Evolutionary conservation across 208 protist species (phyloP).

Genomic region (Leishmania aethiopica): DNA sequence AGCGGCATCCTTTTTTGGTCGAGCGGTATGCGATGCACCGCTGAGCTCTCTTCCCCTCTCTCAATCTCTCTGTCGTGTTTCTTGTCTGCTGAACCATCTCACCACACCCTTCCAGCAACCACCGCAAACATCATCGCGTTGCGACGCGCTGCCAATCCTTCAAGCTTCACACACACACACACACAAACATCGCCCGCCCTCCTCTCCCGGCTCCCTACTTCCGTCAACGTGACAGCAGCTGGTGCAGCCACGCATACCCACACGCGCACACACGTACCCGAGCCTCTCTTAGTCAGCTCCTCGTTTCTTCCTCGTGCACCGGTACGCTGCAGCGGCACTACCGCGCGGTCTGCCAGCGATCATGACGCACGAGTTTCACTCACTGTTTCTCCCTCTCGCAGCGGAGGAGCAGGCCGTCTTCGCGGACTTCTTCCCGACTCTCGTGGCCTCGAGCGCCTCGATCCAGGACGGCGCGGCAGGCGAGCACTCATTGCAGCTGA

Average conservation of each 20-base stretch:
- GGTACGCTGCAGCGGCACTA: background rate
- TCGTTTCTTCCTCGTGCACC: background rate
- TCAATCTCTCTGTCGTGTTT: background rate
- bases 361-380: slow-evolving; percentile 24
- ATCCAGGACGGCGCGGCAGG: slow-evolving; percentile 7
- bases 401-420: slow-evolving; percentile 40
- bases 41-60: background rate
- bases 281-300: background rate
- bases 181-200: too few relatives aligned
- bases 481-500: slow-evolving; percentile 1
- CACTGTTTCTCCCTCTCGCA: slow-evolving; percentile 33
- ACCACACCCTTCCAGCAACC: background rate
- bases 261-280: background rate
- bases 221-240: background rate
- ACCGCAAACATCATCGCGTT: background rate
- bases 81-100: background rate
- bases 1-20: background rate
- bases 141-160: background rate
- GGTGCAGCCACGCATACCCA: background rate
- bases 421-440: slow-evolving; percentile 20
- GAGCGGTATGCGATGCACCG: background rate
- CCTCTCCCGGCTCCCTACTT: background rate
- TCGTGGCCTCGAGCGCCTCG: slow-evolving; percentile 8
- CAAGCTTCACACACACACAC: background rate
- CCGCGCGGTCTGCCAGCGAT: background rate